Evolutionary conservation across 352 stramenopile species (phyloP), one percentile per base, ranked within the genome.

Genomic region (Paralagenidium karlingii): DNA sequence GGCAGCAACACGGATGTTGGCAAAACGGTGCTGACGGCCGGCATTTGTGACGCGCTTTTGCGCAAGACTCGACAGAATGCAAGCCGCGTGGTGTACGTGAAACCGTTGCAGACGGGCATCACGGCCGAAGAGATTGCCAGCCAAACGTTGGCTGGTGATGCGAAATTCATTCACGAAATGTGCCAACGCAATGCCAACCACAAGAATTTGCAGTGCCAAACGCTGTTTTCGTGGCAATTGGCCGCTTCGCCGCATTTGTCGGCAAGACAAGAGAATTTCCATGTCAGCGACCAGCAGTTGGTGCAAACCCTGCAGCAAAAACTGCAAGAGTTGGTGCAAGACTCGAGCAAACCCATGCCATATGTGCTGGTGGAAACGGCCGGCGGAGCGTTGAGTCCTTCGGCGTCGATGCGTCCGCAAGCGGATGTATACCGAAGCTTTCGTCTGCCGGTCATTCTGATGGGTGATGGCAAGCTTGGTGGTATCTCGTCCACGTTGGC

Each of bases 1-100:
- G 94, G 94, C 40, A 93, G 89, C 52, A 98, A 98, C 57, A 98
- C 94, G 31, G 94, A 98, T 63, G 91, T 98, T 19, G 94, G 94
- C 47, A 98, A 98, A 68, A 98, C 92, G 1, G 73, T 98, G 22
- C 59, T 98, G 12, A 94, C 87, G n/a, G 73, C 85, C 0, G 92
- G 89, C 21, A 87, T 98, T 31, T 81, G 94, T 34, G 41, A 52
- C 4, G 41, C 45, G 3, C n/a, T n/a, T n/a, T n/a, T n/a, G n/a
- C 30, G 30, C 30, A 22, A 16, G 30, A 20, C 30, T 16, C 19
- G 19, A 36, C 3, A 36, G 22, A 36, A 36, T 36, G 16, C 8
- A 16, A 36, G 22, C 7, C 58, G 49, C n/a, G 68, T 88, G 5
- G 60, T 49, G 34, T 98, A 98, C 68, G 94, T 98, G 53, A 98